phyloP scores from a whole-genome alignment of 352 stramenopile genomes.

The Phytophthora pistaciae region DNA sequence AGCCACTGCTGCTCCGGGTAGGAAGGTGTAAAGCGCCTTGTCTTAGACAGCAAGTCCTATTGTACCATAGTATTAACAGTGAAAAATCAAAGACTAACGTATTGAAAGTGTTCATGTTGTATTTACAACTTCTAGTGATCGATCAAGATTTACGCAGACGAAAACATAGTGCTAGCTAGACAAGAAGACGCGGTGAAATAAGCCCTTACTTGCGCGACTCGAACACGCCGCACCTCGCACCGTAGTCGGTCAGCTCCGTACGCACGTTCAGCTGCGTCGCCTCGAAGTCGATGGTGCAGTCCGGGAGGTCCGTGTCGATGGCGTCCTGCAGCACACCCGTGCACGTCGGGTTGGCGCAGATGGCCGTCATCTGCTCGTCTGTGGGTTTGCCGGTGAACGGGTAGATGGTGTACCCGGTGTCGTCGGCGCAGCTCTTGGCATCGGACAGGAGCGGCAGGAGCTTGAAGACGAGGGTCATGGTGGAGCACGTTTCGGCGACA shows the following conservation, averaged over 20 bases:
- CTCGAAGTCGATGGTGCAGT: slow-evolving; percentile 46
- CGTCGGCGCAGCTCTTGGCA: slow-evolving; percentile 34
- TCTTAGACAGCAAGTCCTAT: slow-evolving; percentile 18
- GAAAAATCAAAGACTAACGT: slow-evolving; percentile 22
- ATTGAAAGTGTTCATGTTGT: slow-evolving; percentile 21
- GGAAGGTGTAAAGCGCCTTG: slow-evolving; percentile 25
- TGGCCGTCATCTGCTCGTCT: slow-evolving; percentile 30
- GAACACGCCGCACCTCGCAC: slow-evolving; percentile 28
- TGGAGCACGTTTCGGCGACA: slow-evolving; percentile 33
- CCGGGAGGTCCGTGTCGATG: slow-evolving; percentile 35
- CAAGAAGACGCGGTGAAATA: neutral
- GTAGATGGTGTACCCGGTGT: slow-evolving; percentile 42
- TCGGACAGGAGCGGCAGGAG: slow-evolving; percentile 35
- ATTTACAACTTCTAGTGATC: neutral
- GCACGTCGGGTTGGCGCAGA: slow-evolving; percentile 42
- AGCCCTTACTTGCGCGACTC: slow-evolving; percentile 23
- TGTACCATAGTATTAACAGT: slow-evolving; percentile 33
- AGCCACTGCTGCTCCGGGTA: slow-evolving; percentile 15
- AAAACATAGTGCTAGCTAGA: neutral
- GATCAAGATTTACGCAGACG: neutral
- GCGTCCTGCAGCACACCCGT: slow-evolving; percentile 28
- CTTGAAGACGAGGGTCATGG: slow-evolving; percentile 37
- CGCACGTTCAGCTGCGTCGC: slow-evolving; percentile 36
- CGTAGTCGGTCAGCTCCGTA: slow-evolving; percentile 29
- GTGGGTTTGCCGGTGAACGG: slow-evolving; percentile 40